phyloP scores from a whole-genome alignment of 2,329 filamentous ascomycete species.

The Xylaria sp. region DNA sequence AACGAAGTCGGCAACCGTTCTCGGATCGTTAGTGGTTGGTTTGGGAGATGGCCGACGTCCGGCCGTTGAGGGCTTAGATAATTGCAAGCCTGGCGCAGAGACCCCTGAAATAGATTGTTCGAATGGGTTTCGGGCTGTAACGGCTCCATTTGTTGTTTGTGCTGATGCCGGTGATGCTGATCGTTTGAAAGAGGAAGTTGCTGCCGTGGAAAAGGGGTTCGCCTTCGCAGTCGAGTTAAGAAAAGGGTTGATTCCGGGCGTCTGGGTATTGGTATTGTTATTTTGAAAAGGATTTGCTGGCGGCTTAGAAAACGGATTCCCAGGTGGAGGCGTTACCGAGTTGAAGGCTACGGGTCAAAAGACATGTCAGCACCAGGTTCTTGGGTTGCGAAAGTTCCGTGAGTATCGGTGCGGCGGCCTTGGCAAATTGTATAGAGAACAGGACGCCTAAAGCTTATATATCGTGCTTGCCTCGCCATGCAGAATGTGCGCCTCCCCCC shows the following conservation, averaged over 20 bases:
- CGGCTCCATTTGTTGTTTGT: conserved; percentile 20
- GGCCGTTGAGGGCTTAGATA: conserved; percentile 15
- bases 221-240: background rate
- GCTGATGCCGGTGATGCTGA: conserved; percentile 33
- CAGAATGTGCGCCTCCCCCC: background rate
- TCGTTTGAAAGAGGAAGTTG: conserved; percentile 23
- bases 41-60: background rate
- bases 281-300: conserved; percentile 35
- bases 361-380: conserved; percentile 34
- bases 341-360: conserved; percentile 43
- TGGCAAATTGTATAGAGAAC: background rate
- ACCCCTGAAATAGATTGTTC: conserved; percentile 4
- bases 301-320: conserved; percentile 42
- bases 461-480: background rate
- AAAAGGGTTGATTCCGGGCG: conserved; percentile 28
- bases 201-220: conserved; percentile 26
- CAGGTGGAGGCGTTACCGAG: conserved; percentile 27
- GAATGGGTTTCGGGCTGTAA: conserved; percentile 35
- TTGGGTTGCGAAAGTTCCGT: conserved; percentile 6
- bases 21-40: conserved; percentile 14
- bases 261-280: conserved; percentile 23
- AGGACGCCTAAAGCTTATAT: background rate
- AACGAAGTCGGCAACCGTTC: conserved; percentile 38
- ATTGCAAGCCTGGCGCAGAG: background rate
- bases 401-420: background rate